These are phyloP conservation scores for Exophiala aquamarina DNA, from an alignment of 2,329 filamentous ascomycete species.

Conservation along the genomic window DNA sequence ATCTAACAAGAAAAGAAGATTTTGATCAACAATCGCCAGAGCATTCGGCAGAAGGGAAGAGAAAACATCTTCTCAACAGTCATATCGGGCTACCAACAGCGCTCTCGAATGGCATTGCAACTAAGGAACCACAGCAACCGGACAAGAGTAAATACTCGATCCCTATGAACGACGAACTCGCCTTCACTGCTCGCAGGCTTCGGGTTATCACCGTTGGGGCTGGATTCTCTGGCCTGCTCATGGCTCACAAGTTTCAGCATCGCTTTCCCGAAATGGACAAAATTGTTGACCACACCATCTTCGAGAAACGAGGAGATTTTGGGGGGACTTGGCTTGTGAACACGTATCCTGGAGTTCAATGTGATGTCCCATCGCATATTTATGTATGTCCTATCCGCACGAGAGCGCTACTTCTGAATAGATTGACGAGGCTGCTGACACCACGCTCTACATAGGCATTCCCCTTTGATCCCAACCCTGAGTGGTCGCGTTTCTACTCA, in stretches of 20 bases:
- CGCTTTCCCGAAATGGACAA: constrained; percentile 4
- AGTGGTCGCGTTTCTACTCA: constrained; percentile 43
- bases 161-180: constrained; percentile 24
- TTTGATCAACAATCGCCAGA: neutral
- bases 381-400: constrained; percentile 11
- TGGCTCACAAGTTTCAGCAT: constrained; percentile 25
- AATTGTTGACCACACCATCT: constrained; percentile 16
- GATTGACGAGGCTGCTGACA: too few species aligned
- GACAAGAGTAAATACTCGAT: constrained; percentile 2
- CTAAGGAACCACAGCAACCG: neutral
- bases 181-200: constrained; percentile 25
- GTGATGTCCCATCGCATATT: constrained; percentile 22
- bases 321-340: constrained; percentile 21
- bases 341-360: constrained; percentile 27
- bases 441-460: constrained; percentile 11
- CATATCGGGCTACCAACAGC: too few species aligned
- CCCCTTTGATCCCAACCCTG: constrained; percentile 40
- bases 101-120: too few species aligned
- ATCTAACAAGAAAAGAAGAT: neutral
- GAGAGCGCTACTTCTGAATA: neutral
- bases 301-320: constrained; percentile 28
- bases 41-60: too few species aligned
- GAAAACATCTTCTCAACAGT: too few species aligned
- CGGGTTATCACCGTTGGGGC: constrained; percentile 24
- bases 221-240: constrained; percentile 22